Base-by-base conservation (phyloP, 1,284 basidiomycete genomes). In the Fomitopsis pinicola region DNA sequence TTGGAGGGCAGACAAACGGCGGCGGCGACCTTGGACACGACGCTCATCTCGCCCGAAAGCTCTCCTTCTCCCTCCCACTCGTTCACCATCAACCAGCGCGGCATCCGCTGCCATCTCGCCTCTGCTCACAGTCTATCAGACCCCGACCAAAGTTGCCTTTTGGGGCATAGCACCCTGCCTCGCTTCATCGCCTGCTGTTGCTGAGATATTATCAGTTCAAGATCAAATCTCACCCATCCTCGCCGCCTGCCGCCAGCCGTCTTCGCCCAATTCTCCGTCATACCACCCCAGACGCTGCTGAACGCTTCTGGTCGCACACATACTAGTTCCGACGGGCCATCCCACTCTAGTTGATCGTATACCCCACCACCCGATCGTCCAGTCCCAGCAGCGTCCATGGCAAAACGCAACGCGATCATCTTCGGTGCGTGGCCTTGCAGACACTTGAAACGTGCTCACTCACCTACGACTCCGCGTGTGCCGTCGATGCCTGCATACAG, bases 381-480 rank as follows among this genome's bases (percentile, higher is more conserved):
- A 12, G 19, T 45, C 48, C 28, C 36, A 36, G 42, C 36, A 10
- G 33, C 33, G 35, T 38, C 36, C 30, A 78, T 78, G 77, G 72
- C 77, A 56, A 73, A 71, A 54, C 89, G 87, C 73, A 85, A 76
- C 73, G 92, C 84, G 36, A 81, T 94, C 67, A 89, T 95, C 66
- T 88, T 94, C 67, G 92, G 92, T 94, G 66, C 52, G 56, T 38
- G 19, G 30, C 57, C 38, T 55, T 38, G 42, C 26, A 28, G 38
- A 17, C n/a, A 45, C 50, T 33, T 30, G 48, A 17, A 42, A 45
- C 52, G 19, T 52, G 36, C 53, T 17, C 62, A 54, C 52, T 36
- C 50, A 62, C 63, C 60, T 48, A 59, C 54, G 61, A 45, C 59
- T 42, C 62, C 58, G 61, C 65, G 60, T 56, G 55, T 62, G 67